A percentile compares a stretch with the other conserved stretches of the same genome.
Conservation (phyloP, 768 basidiomycete species). For the Kwoniella shandongensis region DNA sequence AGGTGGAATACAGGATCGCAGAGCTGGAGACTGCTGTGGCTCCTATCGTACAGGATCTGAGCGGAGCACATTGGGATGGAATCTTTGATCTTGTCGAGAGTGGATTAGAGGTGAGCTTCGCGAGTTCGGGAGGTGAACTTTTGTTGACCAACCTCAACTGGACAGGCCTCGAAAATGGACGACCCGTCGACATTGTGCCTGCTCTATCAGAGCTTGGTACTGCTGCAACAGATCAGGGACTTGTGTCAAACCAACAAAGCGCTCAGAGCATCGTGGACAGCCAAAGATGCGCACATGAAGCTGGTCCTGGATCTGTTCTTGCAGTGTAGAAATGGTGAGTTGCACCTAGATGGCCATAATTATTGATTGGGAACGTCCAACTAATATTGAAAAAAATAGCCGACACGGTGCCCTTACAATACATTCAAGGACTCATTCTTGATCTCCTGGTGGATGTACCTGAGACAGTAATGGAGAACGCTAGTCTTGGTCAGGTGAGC, state of each 20-base stretch:
- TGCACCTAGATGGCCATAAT: neutral
- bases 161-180: constrained; percentile 57
- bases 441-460: constrained; percentile 69
- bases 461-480: constrained; percentile 58
- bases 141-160: neutral
- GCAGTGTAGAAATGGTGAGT: constrained; percentile 42
- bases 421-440: constrained; percentile 65
- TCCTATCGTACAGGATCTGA: constrained; percentile 81
- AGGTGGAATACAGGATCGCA: constrained; percentile 75
- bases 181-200: constrained; percentile 64
- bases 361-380: neutral
- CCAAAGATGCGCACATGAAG: constrained; percentile 59
- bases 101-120: constrained; percentile 71
- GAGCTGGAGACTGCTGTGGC: constrained; percentile 71
- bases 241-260: constrained; percentile 70
- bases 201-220: constrained; percentile 67
- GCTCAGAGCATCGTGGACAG: constrained; percentile 69
- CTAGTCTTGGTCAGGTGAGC: constrained; percentile 66
- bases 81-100: constrained; percentile 85
- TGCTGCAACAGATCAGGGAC: constrained; percentile 70
- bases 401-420: constrained; percentile 63
- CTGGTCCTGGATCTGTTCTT: constrained; percentile 66
- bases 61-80: constrained; percentile 88
- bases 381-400: constrained; percentile 7
- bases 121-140: constrained; percentile 3